Evolutionary conservation across 208 protist species (phyloP), one percentile per base, ranked within the genome.

Genomic region (Porcisia hertigi): DNA sequence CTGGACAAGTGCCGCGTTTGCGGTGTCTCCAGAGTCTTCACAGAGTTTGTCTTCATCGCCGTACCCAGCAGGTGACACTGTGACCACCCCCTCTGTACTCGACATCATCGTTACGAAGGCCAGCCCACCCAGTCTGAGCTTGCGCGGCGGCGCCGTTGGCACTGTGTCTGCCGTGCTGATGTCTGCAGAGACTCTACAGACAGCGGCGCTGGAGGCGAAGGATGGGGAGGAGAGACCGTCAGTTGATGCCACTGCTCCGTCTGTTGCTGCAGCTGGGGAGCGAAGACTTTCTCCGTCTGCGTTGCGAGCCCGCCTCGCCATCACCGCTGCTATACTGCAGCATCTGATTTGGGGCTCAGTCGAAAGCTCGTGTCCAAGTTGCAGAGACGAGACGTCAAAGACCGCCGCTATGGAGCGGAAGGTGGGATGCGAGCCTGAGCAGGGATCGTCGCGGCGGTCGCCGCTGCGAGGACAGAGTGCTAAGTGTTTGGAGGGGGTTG

Each of bases 241-340:
- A 9, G 47, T 30, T 18, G 66, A 43, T 12, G 8, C 43, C 2
- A n/a, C 65, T 1, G 1, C 12, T 43, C 30, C 36, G 14, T n/a
- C 52, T 52, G 66, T 25, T 34, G 39, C 47, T 25, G 62, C 41
- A 49, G 63, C 63, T 11, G 63, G 23, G 47, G 14, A 14, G 23
- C 63, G 36, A 52, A 67, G 63, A 16, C 63, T 52, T 8, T 54
- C 75, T n/a, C 25, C 75, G n/a, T 30, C 55, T 9, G 55, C 41
- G 57, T 43, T 82, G 64, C 77, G 77, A 25, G 77, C 77, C 18
- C 77, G 77, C 18, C 71, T 82, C 5, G 77, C 77, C 54, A 57
- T 82, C 49, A 70, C 77, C 0, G 63, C 77, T 20, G 77, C 77
- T 3, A 20, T 70, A 0, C n/a, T 82, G 39, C 66, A 77, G 67